phyloP scores from a whole-genome alignment of 495 filamentous ascomycete species.

The Penicillium paradoxum region DNA sequence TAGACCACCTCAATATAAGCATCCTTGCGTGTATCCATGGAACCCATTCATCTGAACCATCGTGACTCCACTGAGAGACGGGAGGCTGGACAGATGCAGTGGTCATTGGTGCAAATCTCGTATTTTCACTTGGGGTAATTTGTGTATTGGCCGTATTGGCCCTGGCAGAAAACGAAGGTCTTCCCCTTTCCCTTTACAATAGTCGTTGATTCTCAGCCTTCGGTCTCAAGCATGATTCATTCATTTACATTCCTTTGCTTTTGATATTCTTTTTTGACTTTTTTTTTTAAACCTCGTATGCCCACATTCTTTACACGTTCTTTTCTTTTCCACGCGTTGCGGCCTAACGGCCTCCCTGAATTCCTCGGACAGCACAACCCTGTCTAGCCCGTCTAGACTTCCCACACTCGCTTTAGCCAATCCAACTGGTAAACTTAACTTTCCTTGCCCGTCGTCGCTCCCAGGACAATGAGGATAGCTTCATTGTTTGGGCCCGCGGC shows the following conservation, averaged over 20 bases:
- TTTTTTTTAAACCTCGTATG: too few relatives aligned
- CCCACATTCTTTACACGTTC: constrained; percentile 33
- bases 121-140: constrained; percentile 5
- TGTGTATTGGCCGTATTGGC: neutral
- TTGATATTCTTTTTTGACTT: constrained; percentile 23
- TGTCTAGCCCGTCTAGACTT: constrained; percentile 7
- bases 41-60: neutral
- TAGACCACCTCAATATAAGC: too few relatives aligned
- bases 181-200: constrained; percentile 20
- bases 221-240: constrained; percentile 23
- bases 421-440: constrained; percentile 3
- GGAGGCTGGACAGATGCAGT: neutral
- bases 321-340: constrained; percentile 30
- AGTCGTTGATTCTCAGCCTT: constrained; percentile 36
- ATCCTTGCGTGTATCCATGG: too few relatives aligned
- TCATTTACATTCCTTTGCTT: constrained; percentile 26
- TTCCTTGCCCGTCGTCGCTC: constrained; percentile 39
- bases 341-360: constrained; percentile 21
- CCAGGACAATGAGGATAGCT: constrained; percentile 49
- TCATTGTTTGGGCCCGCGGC: constrained; percentile 54
- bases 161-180: constrained; percentile 1
- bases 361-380: constrained; percentile 16
- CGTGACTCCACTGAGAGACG: constrained; percentile 1
- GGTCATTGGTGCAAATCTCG: neutral
- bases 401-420: constrained; percentile 14